Base-by-base conservation (phyloP, 2,329 filamentous ascomycete genomes). In the Neurospora crassa region DNA sequence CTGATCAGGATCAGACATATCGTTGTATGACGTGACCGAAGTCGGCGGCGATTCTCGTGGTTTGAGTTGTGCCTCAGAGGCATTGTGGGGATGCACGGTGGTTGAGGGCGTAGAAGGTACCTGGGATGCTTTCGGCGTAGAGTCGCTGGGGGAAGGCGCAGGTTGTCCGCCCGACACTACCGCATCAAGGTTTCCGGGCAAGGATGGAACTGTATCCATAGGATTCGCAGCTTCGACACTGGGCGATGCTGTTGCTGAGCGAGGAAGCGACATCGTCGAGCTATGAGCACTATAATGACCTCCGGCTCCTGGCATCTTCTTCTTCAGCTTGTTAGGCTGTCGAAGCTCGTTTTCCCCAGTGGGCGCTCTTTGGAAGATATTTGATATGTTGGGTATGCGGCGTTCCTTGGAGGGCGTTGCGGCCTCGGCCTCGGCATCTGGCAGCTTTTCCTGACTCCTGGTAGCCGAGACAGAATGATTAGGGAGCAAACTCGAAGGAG, bases 311-410 rank as follows among this genome's bases (percentile, higher is more conserved):
- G 92, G 84, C 74, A 90, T 86, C 81, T 93, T 97, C 84, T 98
- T 98, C 80, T 91, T 92, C 69, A 99, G 83, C 81, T 97, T 97
- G 78, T 97, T 97, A 0, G 94, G 93, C 78, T 91, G 91, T 67
- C 92, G 88, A 76, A 87, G 90, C 73, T 90, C 90, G 45, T 83
- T 86, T 59, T 88, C 87, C 37, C 83, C 85, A 0, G 86, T 85
- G 0, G 91, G 89, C 2, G 91, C 90, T 74, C 90, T 87, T 76
- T 91, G 87, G 77, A 96, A 91, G 45, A 96, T 82, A 76, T 84
- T 88, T 69, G 91, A 85, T 70, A 96, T 82, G 76, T 84, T 88
- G 69, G 91, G 85, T 70, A 96, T 80, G 72, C 88, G 90, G 40
- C 90, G 87, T 71, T 94, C 91, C 73, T 87, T 90, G 5, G 83